phyloP scores from a whole-genome alignment of 306 rosid genomes.

The Medicago ruthenica region DNA sequence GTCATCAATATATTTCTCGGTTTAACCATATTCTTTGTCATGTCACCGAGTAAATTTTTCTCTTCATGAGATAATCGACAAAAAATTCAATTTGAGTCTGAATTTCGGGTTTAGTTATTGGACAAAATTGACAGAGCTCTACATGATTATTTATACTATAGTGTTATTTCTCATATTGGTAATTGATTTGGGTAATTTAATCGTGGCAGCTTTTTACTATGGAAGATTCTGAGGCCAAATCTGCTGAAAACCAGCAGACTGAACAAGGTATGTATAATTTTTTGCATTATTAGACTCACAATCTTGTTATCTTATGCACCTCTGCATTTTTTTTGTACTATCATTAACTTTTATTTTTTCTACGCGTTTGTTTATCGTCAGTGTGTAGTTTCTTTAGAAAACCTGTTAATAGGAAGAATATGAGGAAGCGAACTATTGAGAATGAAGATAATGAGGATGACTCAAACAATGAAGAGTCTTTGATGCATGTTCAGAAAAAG shows the following conservation, averaged over 20 bases:
- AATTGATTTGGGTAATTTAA: neutral
- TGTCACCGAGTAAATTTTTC: too few species aligned
- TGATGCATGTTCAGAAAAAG: slow-evolving; percentile 28
- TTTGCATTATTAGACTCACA: neutral
- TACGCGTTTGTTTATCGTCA: neutral
- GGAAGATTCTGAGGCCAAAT: slow-evolving; percentile 13
- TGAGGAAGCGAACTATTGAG: neutral
- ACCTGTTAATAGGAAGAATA: slow-evolving; percentile 10
- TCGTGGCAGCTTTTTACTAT: neutral
- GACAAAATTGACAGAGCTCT: neutral
- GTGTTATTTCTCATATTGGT: neutral
- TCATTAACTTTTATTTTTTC: neutral
- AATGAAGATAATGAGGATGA: slow-evolving; percentile 10
- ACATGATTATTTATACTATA: neutral
- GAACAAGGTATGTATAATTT: slow-evolving; percentile 2
- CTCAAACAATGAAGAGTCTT: neutral
- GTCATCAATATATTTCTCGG: too few species aligned
- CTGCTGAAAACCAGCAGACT: slow-evolving; percentile 8
- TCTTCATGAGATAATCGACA: too few species aligned
- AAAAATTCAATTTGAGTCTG: neutral
- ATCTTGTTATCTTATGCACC: neutral
- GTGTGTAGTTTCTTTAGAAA: slow-evolving; percentile 17
- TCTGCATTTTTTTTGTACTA: neutral
- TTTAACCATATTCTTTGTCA: too few species aligned
- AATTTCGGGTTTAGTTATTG: neutral